phyloP scores from a whole-genome alignment of 805 yeast species.

The Candida vaughaniae region DNA sequence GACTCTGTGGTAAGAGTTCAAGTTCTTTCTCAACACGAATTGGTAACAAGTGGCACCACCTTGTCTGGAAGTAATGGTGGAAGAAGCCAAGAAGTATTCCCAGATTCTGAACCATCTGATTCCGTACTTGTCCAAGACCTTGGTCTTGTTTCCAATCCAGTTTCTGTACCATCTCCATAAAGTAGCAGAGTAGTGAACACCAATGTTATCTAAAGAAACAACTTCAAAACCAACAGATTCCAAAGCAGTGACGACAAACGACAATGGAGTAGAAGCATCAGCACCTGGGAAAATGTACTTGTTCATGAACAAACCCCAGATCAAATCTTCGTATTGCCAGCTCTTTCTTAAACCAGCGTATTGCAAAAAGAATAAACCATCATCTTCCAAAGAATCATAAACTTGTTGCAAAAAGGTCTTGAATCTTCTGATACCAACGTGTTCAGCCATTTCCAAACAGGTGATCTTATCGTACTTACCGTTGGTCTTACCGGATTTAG shows the following conservation, averaged over 20 bases:
- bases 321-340: constrained; percentile 93
- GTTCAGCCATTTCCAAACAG: constrained; percentile 94
- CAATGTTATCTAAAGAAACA: constrained; percentile 80
- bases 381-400: constrained; percentile 85
- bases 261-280: constrained; percentile 91
- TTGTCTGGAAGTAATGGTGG: constrained; percentile 85
- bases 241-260: constrained; percentile 71
- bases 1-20: constrained; percentile 80
- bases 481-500: constrained; percentile 50
- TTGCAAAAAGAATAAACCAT: constrained; percentile 83
- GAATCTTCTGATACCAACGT: constrained; percentile 88
- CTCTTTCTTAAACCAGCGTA: constrained; percentile 87
- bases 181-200: constrained; percentile 90
- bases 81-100: constrained; percentile 84
- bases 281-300: constrained; percentile 97
- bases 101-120: constrained; percentile 88
- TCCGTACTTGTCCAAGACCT: constrained; percentile 78
- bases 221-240: constrained; percentile 88
- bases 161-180: constrained; percentile 93
- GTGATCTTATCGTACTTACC: constrained; percentile 79
- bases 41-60: constrained; percentile 93
- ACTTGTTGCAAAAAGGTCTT: constrained; percentile 75
- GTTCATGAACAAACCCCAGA: constrained; percentile 96
- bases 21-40: constrained; percentile 84
- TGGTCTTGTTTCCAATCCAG: constrained; percentile 83